Evolutionary conservation across 176 grass and related monocot genomes (phyloP), one percentile per base, ranked within the genome.

Genomic region (Echinochloa phyllopogon): DNA sequence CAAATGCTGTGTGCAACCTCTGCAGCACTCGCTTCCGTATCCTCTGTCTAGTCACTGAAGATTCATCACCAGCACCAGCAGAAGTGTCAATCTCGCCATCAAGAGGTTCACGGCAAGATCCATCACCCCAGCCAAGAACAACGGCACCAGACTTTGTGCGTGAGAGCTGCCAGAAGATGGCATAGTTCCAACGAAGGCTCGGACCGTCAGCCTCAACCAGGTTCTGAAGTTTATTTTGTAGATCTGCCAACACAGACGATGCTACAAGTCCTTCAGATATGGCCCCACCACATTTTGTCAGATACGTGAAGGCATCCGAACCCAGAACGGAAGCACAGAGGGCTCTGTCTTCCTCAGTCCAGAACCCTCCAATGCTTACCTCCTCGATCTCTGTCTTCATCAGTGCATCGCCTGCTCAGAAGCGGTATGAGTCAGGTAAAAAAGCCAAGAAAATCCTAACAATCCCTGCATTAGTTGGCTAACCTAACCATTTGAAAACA

Each of bases 91-190:
- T 62, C 71, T 92, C 83, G 6, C 69, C 82, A 18, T 83, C 74
- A 33, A 84, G 73, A 61, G 89, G 82, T 24, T 91, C 88, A 18
- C 86, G 86, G 86, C 94, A 96, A 60, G 86, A 96, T 24, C 94
- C 94, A 0, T 96, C 94, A n/a, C 94, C 91, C 94, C 94, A 96
- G 7, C 86, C 91, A 69, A 96, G 94, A 60, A 96, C 94, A 41
- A 93, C 51, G 21, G 91, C 91, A 21, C 91, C 91, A 16, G 86
- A 84, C 68, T 86, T 93, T 6, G 94, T 82, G 15, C 84, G 91
- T 2, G 94, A 91, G 36, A 96, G 79, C 79, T 96, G 94, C 94
- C 94, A 96, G 80, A 96, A 93, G 53, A 96, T 96, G 65, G 88
- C 94, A 65, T 93, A 93, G 86, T 90, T 93, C 94, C 94, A 96